Conservation (phyloP, 345 rosid species). For the Arabis hirsuta region DNA sequence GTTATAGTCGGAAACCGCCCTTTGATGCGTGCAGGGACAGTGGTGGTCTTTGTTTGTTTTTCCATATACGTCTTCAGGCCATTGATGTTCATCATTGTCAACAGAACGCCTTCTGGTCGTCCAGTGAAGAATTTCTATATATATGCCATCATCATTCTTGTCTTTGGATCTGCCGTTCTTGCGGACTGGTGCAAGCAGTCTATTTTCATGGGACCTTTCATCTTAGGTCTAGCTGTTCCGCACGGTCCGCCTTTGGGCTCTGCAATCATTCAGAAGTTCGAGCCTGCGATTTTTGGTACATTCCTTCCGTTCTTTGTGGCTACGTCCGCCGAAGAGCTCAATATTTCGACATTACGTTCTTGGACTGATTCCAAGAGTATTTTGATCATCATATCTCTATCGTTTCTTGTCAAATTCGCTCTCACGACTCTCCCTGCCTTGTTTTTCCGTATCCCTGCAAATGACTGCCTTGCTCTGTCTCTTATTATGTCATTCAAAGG, state of each 20-base stretch:
- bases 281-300: conserved; percentile 39
- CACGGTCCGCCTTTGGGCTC: conserved; percentile 59
- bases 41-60: conserved; percentile 24
- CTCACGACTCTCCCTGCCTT: conserved; percentile 44
- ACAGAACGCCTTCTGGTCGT: conserved; percentile 46
- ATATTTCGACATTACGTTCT: background rate
- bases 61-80: conserved; percentile 40
- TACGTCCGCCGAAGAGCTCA: conserved; percentile 22
- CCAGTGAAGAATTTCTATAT: conserved; percentile 41
- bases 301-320: conserved; percentile 42
- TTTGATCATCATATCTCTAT: background rate
- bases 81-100: conserved; percentile 38
- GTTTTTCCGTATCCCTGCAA: conserved; percentile 46
- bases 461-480: conserved; percentile 52
- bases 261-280: conserved; percentile 47
- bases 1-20: conserved; percentile 35
- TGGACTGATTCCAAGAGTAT: conserved; percentile 16
- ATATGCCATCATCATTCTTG: conserved; percentile 38
- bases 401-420: conserved; percentile 40
- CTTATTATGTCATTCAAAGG: conserved; percentile 55
- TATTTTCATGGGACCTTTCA: conserved; percentile 46
- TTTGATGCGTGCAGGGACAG: conserved; percentile 28
- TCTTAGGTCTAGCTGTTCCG: conserved; percentile 50
- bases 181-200: conserved; percentile 34
- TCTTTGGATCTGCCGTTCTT: conserved; percentile 32